phyloP scores from a whole-genome alignment of 257 asterid species.

The Solanum corneliomulleri region DNA sequence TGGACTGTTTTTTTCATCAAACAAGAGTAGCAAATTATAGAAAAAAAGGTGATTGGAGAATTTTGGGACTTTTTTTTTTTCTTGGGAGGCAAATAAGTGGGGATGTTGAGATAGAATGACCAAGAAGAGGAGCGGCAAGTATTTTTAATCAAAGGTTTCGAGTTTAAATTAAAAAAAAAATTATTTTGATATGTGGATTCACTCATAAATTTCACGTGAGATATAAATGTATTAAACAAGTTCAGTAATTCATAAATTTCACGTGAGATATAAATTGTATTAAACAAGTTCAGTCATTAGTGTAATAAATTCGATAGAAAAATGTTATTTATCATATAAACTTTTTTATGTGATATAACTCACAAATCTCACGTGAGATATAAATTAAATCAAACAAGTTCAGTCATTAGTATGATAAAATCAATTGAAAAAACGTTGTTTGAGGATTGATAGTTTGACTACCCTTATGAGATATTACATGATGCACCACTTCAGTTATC shows the following conservation, averaged over 20 bases:
- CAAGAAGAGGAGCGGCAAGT: not conserved
- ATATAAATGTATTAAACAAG: too few species aligned
- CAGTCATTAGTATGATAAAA: not conserved
- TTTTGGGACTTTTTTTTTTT: not conserved
- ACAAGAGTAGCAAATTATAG: not conserved
- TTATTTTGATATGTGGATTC: too few species aligned
- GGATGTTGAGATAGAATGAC: not conserved
- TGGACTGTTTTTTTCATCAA: not conserved
- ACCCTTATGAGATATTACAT: not conserved
- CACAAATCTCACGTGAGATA: not conserved
- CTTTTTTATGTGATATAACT: not conserved
- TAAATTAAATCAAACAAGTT: too few species aligned
- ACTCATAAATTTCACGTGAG: too few species aligned
- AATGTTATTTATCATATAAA: not conserved
- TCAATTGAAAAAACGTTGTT: fast-evolving
- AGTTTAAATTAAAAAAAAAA: not conserved
- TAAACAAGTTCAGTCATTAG: too few species aligned
- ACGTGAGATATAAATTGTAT: not conserved
- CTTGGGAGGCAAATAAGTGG: not conserved
- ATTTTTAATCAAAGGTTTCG: fast-evolving
- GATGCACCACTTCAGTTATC: not conserved
- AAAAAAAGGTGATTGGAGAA: not conserved
- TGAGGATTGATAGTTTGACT: too few species aligned
- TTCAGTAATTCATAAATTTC: too few species aligned
- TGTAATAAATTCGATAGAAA: fast-evolving